These are phyloP conservation scores for Wilhelminamyces savonicus DNA, from an alignment of 805 yeast genomes.

Conservation along the genomic window DNA sequence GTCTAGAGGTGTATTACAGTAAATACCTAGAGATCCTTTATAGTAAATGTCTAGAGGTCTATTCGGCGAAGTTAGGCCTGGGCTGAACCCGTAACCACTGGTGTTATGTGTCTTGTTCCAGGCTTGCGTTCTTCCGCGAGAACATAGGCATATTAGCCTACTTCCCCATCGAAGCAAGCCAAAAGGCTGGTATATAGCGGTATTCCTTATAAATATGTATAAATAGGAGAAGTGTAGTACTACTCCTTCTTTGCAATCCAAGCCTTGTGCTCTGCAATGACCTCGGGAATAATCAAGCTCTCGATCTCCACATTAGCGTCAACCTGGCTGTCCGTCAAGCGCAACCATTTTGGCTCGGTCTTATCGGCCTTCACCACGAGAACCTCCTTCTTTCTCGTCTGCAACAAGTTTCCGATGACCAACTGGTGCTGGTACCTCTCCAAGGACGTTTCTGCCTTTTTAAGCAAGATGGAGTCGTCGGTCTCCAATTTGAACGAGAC, in stretches of 20 bases:
- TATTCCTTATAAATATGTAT: not conserved
- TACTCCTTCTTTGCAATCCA: slow-evolving; percentile 43
- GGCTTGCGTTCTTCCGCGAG: too few species aligned
- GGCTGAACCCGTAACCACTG: too few species aligned
- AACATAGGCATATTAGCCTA: too few species aligned
- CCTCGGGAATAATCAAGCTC: slow-evolving; percentile 71
- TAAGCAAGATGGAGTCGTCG: slow-evolving; percentile 60
- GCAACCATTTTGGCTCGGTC: slow-evolving; percentile 45
- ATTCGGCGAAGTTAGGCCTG: too few species aligned
- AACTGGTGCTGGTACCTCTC: slow-evolving; percentile 85
- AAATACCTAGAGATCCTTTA: too few species aligned
- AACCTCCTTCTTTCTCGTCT: slow-evolving; percentile 82
- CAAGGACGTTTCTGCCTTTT: slow-evolving; percentile 74
- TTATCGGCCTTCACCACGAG: slow-evolving; percentile 64
- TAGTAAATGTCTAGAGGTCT: too few species aligned
- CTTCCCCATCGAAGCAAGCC: too few species aligned
- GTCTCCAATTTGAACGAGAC: slow-evolving; percentile 93
- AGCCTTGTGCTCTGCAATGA: slow-evolving; percentile 51
- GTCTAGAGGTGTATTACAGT: too few species aligned
- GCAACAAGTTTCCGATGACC: slow-evolving; percentile 89
- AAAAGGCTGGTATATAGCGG: slow-evolving; percentile 2
- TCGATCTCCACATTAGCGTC: slow-evolving; percentile 58
- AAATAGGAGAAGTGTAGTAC: not conserved
- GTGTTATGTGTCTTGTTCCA: too few species aligned
- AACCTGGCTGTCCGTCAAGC: slow-evolving; percentile 36